Evolutionary conservation across 1,284 basidiomycete genomes (phyloP).

Genomic region (Dichomitus squalens): DNA sequence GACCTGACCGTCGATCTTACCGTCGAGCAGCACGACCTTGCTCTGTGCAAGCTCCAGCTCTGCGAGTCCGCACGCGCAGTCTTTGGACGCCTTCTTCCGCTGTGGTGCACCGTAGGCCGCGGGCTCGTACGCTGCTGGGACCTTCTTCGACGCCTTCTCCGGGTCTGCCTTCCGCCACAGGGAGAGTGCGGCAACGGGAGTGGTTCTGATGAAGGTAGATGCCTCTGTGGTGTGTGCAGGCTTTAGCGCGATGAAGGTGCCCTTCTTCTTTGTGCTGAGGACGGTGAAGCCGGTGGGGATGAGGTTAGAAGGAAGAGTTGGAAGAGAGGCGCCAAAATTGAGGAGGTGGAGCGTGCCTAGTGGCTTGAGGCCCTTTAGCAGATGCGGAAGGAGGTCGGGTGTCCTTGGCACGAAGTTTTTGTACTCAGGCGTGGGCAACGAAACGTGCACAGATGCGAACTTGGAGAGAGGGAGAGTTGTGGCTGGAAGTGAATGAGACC

Average conservation of each 20-base stretch:
- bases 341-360: slow-evolving; percentile 70
- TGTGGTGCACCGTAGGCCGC: slow-evolving; percentile 51
- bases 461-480: slow-evolving; percentile 54
- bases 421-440: slow-evolving; percentile 65
- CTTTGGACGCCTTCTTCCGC: slow-evolving; percentile 90
- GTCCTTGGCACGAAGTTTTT: slow-evolving; percentile 52
- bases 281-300: slow-evolving; percentile 64
- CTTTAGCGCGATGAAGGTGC: slow-evolving; percentile 66
- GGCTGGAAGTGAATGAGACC: slow-evolving; percentile 43
- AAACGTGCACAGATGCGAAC: slow-evolving; percentile 67
- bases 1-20: too few relatives aligned
- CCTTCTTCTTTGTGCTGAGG: slow-evolving; percentile 42
- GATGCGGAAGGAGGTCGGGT: slow-evolving; percentile 57
- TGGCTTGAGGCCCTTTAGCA: slow-evolving; percentile 59
- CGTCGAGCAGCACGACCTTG: slow-evolving; percentile 72
- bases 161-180: slow-evolving; percentile 54
- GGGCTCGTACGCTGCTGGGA: slow-evolving; percentile 71
- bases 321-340: slow-evolving; percentile 47
- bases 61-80: slow-evolving; percentile 89
- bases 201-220: slow-evolving; percentile 35
- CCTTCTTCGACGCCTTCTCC: slow-evolving; percentile 71
- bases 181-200: slow-evolving; percentile 41
- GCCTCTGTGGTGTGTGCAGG: slow-evolving; percentile 46
- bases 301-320: slow-evolving; percentile 56
- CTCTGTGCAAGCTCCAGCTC: slow-evolving; percentile 72